Percentiles rank a stretch among this genome's conserved stretches.
Evolutionary conservation across 2,329 filamentous ascomycete genomes (phyloP).

Genomic region (Colletotrichum spaethianum): DNA sequence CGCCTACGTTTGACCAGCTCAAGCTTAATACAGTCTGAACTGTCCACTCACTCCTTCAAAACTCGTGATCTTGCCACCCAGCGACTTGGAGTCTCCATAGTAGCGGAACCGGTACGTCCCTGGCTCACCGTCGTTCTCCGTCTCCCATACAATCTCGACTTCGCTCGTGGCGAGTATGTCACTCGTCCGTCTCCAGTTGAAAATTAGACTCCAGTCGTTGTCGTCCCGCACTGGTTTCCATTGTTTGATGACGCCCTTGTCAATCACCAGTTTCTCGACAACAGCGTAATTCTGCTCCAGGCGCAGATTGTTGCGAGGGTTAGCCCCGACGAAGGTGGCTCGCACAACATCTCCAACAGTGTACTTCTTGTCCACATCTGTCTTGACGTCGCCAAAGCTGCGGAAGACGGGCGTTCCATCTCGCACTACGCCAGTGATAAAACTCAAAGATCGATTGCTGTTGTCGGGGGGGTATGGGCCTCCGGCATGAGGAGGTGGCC

Average conservation of each 20-base stretch:
- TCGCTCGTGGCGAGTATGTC: constrained; percentile 80
- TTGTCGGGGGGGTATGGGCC: constrained; percentile 83
- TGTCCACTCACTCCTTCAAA: constrained; percentile 78
- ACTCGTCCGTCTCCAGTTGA: constrained; percentile 82
- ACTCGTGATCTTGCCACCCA: constrained; percentile 71
- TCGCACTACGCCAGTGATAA: constrained; percentile 83
- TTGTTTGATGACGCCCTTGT: constrained; percentile 42
- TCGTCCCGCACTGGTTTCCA: constrained; percentile 83
- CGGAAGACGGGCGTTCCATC: constrained; percentile 77
- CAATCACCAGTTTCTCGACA: constrained; percentile 73
- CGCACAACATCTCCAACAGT: constrained; percentile 70
- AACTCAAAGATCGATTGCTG: constrained; percentile 79
- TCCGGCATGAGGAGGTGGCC: constrained; percentile 47
- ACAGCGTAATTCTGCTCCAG: constrained; percentile 84
- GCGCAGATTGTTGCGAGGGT: constrained; percentile 87
- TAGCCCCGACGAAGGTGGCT: constrained; percentile 85
- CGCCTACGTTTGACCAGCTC: not conserved
- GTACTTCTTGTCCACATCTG: constrained; percentile 67
- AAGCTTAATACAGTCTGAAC: constrained; percentile 55
- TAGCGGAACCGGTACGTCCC: constrained; percentile 85
- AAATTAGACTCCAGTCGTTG: constrained; percentile 86
- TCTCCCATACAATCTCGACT: constrained; percentile 84
- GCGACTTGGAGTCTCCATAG: constrained; percentile 82
- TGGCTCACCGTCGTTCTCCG: constrained; percentile 69
- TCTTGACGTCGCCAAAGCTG: constrained; percentile 77